Conservation (phyloP, 208 protist species). For the Trypanosoma mega region DNA sequence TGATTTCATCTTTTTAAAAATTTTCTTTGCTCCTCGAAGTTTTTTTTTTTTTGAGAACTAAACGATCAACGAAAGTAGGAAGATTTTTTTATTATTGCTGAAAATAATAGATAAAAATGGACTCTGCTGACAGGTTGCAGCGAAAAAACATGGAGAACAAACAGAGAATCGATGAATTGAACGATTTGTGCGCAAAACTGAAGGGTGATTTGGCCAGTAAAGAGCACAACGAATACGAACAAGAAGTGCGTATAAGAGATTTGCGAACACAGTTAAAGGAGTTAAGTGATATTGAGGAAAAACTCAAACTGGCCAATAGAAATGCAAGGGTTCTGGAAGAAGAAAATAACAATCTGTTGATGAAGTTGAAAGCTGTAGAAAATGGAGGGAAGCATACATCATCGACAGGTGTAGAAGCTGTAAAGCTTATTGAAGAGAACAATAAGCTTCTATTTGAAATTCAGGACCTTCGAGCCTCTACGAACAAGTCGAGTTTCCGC, state of each 20-base stretch:
- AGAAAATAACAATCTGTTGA: slow-evolving; percentile 65
- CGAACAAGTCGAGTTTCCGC: slow-evolving; percentile 53
- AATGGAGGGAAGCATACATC: slow-evolving; percentile 3
- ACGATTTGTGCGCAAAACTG: slow-evolving; percentile 11
- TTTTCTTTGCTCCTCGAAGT: too few relatives aligned
- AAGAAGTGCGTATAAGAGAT: slow-evolving; percentile 65
- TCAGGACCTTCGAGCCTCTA: slow-evolving; percentile 22
- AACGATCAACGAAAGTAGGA: too few relatives aligned
- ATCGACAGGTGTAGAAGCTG: slow-evolving; percentile 33
- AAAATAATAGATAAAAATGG: slow-evolving; percentile 14
- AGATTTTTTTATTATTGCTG: too few relatives aligned
- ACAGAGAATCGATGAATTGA: slow-evolving; percentile 23
- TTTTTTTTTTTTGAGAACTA: too few relatives aligned
- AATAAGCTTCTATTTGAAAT: slow-evolving; percentile 29
- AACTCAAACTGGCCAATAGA: slow-evolving; percentile 65
- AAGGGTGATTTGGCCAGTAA: slow-evolving; percentile 55
- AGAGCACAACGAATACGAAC: slow-evolving; percentile 71
- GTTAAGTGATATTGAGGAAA: slow-evolving; percentile 54
- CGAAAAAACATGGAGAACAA: slow-evolving; percentile 27
- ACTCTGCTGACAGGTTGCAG: slow-evolving; percentile 6
- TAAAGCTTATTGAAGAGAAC: slow-evolving; percentile 67
- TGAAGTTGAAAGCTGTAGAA: slow-evolving; percentile 37
- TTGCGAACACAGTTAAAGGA: slow-evolving; percentile 45
- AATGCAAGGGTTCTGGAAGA: slow-evolving; percentile 77
- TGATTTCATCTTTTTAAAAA: too few relatives aligned